Percentiles rank a stretch among this genome's conserved stretches.
These are phyloP conservation scores for Podospora tetraspora DNA, from an alignment of 495 filamentous ascomycete genomes.

Conservation along the genomic window DNA sequence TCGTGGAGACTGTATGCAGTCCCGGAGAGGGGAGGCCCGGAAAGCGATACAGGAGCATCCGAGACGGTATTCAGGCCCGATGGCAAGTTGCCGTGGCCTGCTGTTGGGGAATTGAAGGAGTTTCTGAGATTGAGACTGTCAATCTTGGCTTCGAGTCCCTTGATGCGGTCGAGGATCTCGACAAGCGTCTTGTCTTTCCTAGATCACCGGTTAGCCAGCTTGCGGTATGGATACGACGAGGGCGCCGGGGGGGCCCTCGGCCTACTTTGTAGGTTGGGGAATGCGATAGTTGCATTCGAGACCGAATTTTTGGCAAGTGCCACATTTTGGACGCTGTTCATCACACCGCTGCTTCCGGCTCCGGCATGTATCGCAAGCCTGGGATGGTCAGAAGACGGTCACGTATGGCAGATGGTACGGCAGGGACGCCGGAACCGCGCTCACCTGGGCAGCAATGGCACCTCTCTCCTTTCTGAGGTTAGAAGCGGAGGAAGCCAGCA, in stretches of 20 bases:
- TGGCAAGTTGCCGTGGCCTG: slow-evolving; percentile 11
- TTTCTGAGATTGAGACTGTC: slow-evolving; percentile 35
- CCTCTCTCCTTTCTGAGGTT: slow-evolving; percentile 41
- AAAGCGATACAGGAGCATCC: neutral
- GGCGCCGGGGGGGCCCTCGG: slow-evolving; percentile 19
- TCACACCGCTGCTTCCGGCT: slow-evolving; percentile 87
- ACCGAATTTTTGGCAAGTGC: slow-evolving; percentile 44
- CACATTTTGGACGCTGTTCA: slow-evolving; percentile 77
- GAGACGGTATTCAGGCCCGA: neutral
- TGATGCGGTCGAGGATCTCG: slow-evolving; percentile 53
- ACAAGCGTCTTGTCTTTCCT: slow-evolving; percentile 60
- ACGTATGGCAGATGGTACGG: neutral
- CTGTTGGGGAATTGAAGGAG: slow-evolving; percentile 20
- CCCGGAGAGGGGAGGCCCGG: neutral
- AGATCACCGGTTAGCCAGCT: slow-evolving; percentile 20
- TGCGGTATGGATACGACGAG: neutral
- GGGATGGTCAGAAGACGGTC: slow-evolving; percentile 1
- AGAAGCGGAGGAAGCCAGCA: slow-evolving; percentile 5
- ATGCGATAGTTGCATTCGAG: slow-evolving; percentile 57
- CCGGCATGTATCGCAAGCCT: slow-evolving; percentile 79
- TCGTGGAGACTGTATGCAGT: slow-evolving; percentile 12
- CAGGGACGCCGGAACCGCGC: neutral
- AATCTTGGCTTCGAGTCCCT: slow-evolving; percentile 47
- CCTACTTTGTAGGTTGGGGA: slow-evolving; percentile 59
- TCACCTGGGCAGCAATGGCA: slow-evolving; percentile 46